A percentile compares a stretch with the other conserved stretches of the same genome.
These are phyloP conservation scores for Monilinia aucupariae DNA, from an alignment of 2,329 filamentous ascomycete species.

Conservation along the genomic window DNA sequence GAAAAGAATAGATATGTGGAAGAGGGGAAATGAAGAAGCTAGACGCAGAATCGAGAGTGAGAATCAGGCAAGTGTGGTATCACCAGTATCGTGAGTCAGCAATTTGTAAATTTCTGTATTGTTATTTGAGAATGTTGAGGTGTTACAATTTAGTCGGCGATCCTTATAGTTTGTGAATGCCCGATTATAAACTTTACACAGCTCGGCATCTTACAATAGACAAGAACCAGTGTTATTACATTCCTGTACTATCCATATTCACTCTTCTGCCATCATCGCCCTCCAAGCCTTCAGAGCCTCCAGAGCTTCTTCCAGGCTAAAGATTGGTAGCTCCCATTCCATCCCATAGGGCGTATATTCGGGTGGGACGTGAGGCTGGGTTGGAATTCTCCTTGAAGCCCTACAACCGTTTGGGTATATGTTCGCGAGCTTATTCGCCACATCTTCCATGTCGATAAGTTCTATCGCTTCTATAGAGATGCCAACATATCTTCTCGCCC, in stretches of 20 bases:
- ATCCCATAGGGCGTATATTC: not conserved
- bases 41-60: conserved; percentile 22
- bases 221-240: not conserved
- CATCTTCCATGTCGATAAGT: not conserved
- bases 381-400: not conserved
- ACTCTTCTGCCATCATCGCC: not conserved
- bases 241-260: not conserved
- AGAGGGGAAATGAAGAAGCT: conserved; percentile 43
- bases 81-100: not conserved
- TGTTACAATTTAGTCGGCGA: not conserved
- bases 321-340: not conserved
- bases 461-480: not conserved
- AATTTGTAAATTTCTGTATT: not conserved
- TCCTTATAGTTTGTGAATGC: not conserved
- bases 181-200: too few species aligned
- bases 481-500: not conserved
- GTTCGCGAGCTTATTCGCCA: not conserved
- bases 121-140: not conserved
- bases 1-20: conserved; percentile 54
- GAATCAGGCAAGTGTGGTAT: not conserved
- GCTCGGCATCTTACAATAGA: not conserved
- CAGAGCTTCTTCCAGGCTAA: not conserved
- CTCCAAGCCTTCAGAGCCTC: too few species aligned
- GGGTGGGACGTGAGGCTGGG: not conserved
- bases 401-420: not conserved